Base-by-base conservation (phyloP, 140 eudicot genomes). In the Ambrosia hybrid region DNA sequence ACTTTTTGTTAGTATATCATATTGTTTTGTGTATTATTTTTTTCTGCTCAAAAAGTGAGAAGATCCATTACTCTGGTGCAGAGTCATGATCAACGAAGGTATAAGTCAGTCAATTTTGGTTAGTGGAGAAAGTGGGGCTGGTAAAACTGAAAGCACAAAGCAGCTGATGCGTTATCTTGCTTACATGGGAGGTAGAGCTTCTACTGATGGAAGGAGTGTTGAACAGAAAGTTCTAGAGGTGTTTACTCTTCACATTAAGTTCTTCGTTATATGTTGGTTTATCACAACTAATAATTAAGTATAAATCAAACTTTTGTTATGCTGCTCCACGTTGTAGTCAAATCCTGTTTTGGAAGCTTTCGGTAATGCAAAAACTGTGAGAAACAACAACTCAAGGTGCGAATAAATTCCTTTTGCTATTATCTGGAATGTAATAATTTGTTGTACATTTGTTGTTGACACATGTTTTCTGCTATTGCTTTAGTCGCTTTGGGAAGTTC, bases 401-500 rank as follows among this genome's bases (percentile, higher is more conserved):
- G 65, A 62, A 51, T 67, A 62, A 7, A 53, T 58, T 45, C 9
- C 52, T 26, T 66, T 71, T 65, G 51, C 55, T 57, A 62, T 53
- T 46, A 37, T 51, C 16, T 57, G 0, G 9, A 78, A 55, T 11
- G 33, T 48, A 61, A 51, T 33, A 17, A 33, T 51, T 1, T 46
- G 67, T 71, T 70, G 46, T 68, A 67, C 12, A 38, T 38, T 51
- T 70, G 9, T 70, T 52, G 33, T 33, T 74, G 41, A 64, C 60
- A 17, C 51, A 15, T 76, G 69, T 52, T 9, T 75, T 58, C 68
- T 68, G 72, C 14, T 59, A 56, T 58, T 48, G 41, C 55, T 84
- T 79, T 84, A 94, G 99, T 86, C 99, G 99, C 62, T 94, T 94
- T 64, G 99, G 99, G 10, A 94, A 94, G 83, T 94, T 94, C 77